These are phyloP conservation scores for Mycena floridula DNA, from an alignment of 768 basidiomycete genomes.

Conservation along the genomic window DNA sequence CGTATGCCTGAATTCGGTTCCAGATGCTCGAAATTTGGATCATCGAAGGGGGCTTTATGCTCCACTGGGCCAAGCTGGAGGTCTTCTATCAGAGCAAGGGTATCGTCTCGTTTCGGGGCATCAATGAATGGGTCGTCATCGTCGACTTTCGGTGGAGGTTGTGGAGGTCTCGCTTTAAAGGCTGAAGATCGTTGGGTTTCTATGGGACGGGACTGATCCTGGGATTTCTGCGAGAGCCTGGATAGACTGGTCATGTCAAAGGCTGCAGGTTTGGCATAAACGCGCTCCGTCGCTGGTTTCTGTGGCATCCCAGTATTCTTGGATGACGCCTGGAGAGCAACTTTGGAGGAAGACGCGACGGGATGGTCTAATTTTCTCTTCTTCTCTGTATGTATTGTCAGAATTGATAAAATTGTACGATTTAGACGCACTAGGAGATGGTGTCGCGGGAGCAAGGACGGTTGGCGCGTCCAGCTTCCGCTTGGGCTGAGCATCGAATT, in stretches of 20 bases:
- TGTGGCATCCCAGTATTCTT: constrained; percentile 38
- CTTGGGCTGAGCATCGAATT: constrained; percentile 33
- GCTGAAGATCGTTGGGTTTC: constrained; percentile 21
- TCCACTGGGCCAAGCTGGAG: constrained; percentile 75
- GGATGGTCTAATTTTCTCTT: constrained; percentile 37
- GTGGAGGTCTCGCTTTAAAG: constrained; percentile 31
- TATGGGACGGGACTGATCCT: constrained; percentile 10
- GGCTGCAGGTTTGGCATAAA: constrained; percentile 1
- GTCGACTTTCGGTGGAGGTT: too few species aligned
- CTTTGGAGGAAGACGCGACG: constrained; percentile 4
- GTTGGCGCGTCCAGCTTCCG: constrained; percentile 35
- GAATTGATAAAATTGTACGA: background rate
- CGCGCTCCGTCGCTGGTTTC: constrained; percentile 10
- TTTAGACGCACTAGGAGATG: constrained; percentile 51
- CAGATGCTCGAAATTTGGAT: constrained; percentile 68
- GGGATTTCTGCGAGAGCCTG: too few species aligned
- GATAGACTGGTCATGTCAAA: too few species aligned
- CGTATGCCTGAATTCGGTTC: constrained; percentile 92
- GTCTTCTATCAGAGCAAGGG: constrained; percentile 68
- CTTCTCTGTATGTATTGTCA: constrained; percentile 26
- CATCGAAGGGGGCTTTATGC: constrained; percentile 63
- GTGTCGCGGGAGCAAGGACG: constrained; percentile 38
- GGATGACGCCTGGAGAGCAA: constrained; percentile 11
- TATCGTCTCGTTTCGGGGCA: constrained; percentile 44
- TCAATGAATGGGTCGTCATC: too few species aligned